phyloP scores from a whole-genome alignment of 2,329 filamentous ascomycete species.

The Paecilomyces variotii region DNA sequence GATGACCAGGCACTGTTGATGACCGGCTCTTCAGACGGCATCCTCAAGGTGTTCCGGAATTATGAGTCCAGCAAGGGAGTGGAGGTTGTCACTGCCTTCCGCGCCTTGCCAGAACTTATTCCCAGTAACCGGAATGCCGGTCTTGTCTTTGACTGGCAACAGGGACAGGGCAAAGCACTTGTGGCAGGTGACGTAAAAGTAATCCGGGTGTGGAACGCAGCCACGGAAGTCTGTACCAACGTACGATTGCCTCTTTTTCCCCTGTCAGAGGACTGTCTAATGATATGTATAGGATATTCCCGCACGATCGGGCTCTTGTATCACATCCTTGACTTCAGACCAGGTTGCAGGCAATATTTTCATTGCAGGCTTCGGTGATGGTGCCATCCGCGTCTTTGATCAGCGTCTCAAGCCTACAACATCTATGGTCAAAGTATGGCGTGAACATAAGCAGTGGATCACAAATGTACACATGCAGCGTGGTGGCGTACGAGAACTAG shows the following conservation, averaged over 20 bases:
- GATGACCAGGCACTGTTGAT: conserved; percentile 92
- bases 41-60: conserved; percentile 85
- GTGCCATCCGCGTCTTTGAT: conserved; percentile 89
- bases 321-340: conserved; percentile 91
- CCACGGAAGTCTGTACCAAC: conserved; percentile 80
- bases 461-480: conserved; percentile 95
- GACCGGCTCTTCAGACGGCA: conserved; percentile 90
- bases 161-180: conserved; percentile 90
- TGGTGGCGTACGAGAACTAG: conserved; percentile 81
- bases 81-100: conserved; percentile 83
- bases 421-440: conserved; percentile 94
- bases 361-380: conserved; percentile 92
- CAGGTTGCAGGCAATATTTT: conserved; percentile 97
- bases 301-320: conserved; percentile 86
- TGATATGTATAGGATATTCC: conserved; percentile 62
- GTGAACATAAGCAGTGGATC: conserved; percentile 92
- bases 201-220: conserved; percentile 93
- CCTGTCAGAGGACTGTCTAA: not conserved
- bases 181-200: conserved; percentile 94
- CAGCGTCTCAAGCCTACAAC: conserved; percentile 75
- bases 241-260: conserved; percentile 30
- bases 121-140: conserved; percentile 91
- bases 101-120: conserved; percentile 86
- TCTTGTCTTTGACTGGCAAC: conserved; percentile 97
- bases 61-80: conserved; percentile 72